phyloP scores from a whole-genome alignment of 768 basidiomycete genomes.

The Boletus coccyginus region DNA sequence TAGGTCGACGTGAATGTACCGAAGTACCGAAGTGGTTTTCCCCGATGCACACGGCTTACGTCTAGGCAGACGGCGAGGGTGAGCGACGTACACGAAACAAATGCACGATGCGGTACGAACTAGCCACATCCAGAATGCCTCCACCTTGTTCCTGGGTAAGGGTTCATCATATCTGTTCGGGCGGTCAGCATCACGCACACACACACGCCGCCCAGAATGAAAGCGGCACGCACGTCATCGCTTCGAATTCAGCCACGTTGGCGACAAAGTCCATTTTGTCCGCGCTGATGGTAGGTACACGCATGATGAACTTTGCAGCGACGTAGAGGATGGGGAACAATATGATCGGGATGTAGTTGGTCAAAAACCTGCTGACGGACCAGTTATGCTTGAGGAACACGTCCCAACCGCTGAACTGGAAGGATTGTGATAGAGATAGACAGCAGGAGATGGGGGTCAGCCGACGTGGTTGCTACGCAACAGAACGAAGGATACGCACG shows the following conservation, averaged over 20 bases:
- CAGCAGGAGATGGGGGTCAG: background rate
- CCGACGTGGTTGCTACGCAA: background rate
- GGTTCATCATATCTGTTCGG: slow-evolving; percentile 26
- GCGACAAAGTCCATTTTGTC: slow-evolving; percentile 29
- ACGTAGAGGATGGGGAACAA: slow-evolving; percentile 49
- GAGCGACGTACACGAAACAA: background rate
- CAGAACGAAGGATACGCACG: slow-evolving; percentile 25
- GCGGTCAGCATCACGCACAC: background rate
- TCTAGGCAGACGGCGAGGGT: background rate
- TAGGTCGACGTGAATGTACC: no score
- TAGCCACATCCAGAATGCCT: slow-evolving; percentile 31
- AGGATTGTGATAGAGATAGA: no score
- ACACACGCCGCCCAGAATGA: background rate
- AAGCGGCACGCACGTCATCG: slow-evolving; percentile 16
- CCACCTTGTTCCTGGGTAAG: slow-evolving; percentile 21
- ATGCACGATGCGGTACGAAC: slow-evolving; percentile 8
- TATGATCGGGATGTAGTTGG: slow-evolving; percentile 39
- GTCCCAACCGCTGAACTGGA: slow-evolving; percentile 38
- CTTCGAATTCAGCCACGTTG: slow-evolving; percentile 27
- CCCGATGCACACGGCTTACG: background rate
- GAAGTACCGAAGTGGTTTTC: no score
- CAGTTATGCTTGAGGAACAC: slow-evolving; percentile 39
- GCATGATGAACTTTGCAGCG: slow-evolving; percentile 19
- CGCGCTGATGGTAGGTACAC: background rate
- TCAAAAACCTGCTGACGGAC: slow-evolving; percentile 38